phyloP scores from a whole-genome alignment of 2,329 filamentous ascomycete species.

The Monilinia vaccinii-corymbosi region DNA sequence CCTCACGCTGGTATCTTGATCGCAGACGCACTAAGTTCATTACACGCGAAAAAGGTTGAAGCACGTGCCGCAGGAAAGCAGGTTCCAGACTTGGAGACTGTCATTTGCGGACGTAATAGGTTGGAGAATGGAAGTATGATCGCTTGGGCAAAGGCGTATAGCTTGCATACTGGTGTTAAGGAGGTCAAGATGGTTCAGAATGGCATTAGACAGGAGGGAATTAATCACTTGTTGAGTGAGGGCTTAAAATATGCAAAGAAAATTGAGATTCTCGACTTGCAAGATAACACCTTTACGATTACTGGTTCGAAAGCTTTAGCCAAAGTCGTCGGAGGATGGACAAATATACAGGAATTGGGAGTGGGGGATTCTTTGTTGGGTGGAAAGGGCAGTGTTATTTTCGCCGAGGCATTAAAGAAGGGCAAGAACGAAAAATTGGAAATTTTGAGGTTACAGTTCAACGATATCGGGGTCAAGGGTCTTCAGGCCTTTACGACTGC shows the following conservation, averaged over 20 bases:
- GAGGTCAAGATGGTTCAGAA: slow-evolving; percentile 97
- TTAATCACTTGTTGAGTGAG: slow-evolving; percentile 68
- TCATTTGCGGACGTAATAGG: slow-evolving; percentile 92
- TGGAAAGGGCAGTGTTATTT: slow-evolving; percentile 62
- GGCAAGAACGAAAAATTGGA: slow-evolving; percentile 74
- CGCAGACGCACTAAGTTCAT: slow-evolving; percentile 73
- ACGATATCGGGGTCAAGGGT: slow-evolving; percentile 77
- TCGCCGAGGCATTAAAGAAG: slow-evolving; percentile 63
- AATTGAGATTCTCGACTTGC: slow-evolving; percentile 75
- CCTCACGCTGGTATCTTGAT: slow-evolving; percentile 84
- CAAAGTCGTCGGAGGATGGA: slow-evolving; percentile 65
- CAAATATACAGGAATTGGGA: slow-evolving; percentile 69
- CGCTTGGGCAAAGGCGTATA: slow-evolving; percentile 84
- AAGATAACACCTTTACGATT: slow-evolving; percentile 94
- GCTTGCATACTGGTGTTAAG: slow-evolving; percentile 72
- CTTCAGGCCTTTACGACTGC: slow-evolving; percentile 64
- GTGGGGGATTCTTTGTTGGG: slow-evolving; percentile 82
- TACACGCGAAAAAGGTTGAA: slow-evolving; percentile 76
- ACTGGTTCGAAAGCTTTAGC: slow-evolving; percentile 71
- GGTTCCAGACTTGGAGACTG: slow-evolving; percentile 83
- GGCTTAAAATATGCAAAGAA: slow-evolving; percentile 63
- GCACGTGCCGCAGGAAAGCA: slow-evolving; percentile 62
- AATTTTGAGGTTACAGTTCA: slow-evolving; percentile 79
- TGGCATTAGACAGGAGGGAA: slow-evolving; percentile 89
- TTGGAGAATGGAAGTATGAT: slow-evolving; percentile 95